Evolutionary conservation across 306 rosid genomes (phyloP).

Genomic region (Abrus pulchellus): DNA sequence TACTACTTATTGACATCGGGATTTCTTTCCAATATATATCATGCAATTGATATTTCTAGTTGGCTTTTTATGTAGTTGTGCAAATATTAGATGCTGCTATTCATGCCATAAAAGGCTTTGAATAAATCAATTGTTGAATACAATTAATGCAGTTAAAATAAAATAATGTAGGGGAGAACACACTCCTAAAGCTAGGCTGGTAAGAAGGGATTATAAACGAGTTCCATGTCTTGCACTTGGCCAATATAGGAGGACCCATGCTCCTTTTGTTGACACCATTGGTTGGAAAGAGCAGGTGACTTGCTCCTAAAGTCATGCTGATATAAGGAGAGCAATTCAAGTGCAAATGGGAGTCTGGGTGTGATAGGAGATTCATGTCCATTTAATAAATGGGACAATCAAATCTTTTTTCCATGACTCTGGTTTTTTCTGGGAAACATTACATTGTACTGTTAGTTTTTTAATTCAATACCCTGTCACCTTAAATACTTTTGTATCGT

Average conservation of each 20-base stretch:
- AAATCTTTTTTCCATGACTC: neutral
- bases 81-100: neutral
- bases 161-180: neutral
- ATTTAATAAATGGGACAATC: neutral
- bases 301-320: neutral
- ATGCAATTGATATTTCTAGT: slow-evolving; percentile 13
- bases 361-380: neutral
- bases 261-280: neutral
- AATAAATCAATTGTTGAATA: neutral
- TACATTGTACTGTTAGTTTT: too few species aligned
- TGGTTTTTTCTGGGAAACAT: neutral
- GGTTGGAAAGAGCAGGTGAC: slow-evolving; percentile 1
- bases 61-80: neutral
- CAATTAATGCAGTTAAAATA: neutral
- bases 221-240: neutral
- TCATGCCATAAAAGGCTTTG: neutral
- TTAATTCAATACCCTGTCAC: neutral
- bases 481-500: neutral
- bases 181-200: neutral
- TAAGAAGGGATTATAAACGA: neutral
- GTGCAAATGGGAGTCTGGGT: neutral
- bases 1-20: neutral
- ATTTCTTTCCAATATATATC: neutral
- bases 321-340: neutral
- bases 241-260: neutral